Evolutionary conservation across 208 protist genomes (phyloP).

Genomic region (Polymyxa betae): DNA sequence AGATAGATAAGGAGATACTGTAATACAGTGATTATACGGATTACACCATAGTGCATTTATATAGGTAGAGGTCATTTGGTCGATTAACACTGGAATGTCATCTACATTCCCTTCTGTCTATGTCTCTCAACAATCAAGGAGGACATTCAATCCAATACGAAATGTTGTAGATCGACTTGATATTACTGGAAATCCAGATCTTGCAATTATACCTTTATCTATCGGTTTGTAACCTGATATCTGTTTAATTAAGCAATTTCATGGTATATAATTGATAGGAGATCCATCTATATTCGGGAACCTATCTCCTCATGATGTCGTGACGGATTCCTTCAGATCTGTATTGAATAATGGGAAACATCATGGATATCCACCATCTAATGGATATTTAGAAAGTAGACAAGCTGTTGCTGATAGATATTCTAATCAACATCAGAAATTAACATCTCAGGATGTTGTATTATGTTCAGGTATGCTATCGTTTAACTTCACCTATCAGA

Average conservation of each 20-base stretch:
- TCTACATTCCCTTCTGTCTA: too few relatives aligned
- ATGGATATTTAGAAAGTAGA: neutral
- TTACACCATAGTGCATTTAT: too few relatives aligned
- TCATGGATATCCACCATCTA: constrained; percentile 36
- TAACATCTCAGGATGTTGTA: constrained; percentile 13
- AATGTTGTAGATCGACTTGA: neutral
- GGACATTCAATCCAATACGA: too few relatives aligned
- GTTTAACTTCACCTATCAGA: neutral
- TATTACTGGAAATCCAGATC: neutral
- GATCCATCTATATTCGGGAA: constrained; percentile 51
- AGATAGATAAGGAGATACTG: too few relatives aligned
- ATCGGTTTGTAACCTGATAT: neutral
- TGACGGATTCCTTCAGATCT: neutral
- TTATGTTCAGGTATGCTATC: constrained; percentile 20
- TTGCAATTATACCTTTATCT: neutral
- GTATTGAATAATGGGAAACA: neutral
- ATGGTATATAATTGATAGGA: constrained; percentile 8
- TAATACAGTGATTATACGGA: too few relatives aligned
- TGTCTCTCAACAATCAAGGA: too few relatives aligned
- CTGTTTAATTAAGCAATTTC: neutral
- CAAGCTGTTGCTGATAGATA: constrained; percentile 25
- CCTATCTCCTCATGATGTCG: constrained; percentile 1
- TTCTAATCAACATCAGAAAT: neutral
- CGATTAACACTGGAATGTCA: too few relatives aligned
- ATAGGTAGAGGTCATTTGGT: too few relatives aligned